Percentiles rank a stretch among this genome's conserved stretches.
These are phyloP conservation scores for Kodamaea alishanica DNA, from an alignment of 1,139 yeast species.

Conservation along the genomic window DNA sequence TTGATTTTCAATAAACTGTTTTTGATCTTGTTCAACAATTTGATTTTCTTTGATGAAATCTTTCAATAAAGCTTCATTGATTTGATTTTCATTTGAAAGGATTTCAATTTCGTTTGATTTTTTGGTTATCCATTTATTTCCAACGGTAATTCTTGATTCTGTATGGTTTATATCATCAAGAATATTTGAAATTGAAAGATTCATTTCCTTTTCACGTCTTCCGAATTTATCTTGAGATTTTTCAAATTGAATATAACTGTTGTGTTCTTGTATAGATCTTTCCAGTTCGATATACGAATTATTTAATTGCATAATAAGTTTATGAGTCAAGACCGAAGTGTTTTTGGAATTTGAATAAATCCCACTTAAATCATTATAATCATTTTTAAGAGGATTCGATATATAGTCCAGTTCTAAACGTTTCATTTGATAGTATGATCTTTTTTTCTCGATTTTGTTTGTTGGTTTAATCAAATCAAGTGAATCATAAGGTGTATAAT, in stretches of 20 bases:
- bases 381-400: conserved; percentile 61
- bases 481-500: conserved; percentile 52
- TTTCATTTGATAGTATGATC: conserved; percentile 57
- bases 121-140: conserved; percentile 37
- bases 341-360: conserved; percentile 34
- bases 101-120: conserved; percentile 31
- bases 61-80: conserved; percentile 17
- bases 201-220: conserved; percentile 32
- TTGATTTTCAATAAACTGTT: conserved; percentile 25
- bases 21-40: conserved; percentile 17
- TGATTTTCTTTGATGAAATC: conserved; percentile 17
- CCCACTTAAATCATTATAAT: conserved; percentile 56
- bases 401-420: conserved; percentile 67
- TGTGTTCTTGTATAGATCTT: conserved; percentile 26
- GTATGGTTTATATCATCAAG: conserved; percentile 38
- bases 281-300: conserved; percentile 27
- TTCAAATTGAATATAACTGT: conserved; percentile 22
- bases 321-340: conserved; percentile 34
- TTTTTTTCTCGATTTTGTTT: conserved; percentile 19
- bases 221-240: conserved; percentile 25
- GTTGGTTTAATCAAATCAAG: conserved; percentile 23
- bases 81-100: conserved; percentile 18
- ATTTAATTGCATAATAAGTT: conserved; percentile 35
- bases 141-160: conserved; percentile 38
- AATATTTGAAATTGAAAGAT: conserved; percentile 25